Evolutionary conservation across 306 rosid genomes (phyloP).

Genomic region (Trifolium repens): DNA sequence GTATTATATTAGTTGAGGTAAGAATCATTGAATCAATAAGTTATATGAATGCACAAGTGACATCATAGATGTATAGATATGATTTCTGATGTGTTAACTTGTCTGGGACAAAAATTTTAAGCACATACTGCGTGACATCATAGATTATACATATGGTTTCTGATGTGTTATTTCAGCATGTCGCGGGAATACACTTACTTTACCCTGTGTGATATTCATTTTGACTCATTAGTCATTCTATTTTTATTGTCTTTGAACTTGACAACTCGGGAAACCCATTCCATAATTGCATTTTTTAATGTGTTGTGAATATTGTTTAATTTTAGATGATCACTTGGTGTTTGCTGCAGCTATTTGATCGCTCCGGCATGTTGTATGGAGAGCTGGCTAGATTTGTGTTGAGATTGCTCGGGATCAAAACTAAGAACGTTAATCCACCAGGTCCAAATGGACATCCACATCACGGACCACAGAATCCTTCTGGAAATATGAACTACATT

Average conservation of each 20-base stretch:
- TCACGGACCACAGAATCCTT: constrained; percentile 51
- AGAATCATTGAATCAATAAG: not conserved
- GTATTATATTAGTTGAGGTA: not conserved
- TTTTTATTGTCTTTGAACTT: constrained; percentile 3
- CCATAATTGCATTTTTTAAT: constrained; percentile 7
- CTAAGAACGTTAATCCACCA: constrained; percentile 57
- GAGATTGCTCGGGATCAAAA: constrained; percentile 75
- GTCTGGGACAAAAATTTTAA: constrained; percentile 14
- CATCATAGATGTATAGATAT: not conserved
- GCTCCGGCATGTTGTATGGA: constrained; percentile 85
- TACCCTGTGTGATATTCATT: constrained; percentile 6
- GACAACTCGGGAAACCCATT: constrained; percentile 9
- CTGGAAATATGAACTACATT: constrained; percentile 56
- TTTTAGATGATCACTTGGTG: constrained; percentile 32
- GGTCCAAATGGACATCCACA: constrained; percentile 71
- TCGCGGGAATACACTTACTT: not conserved
- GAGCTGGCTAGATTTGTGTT: constrained; percentile 91
- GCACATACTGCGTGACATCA: not conserved
- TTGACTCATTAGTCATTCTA: not conserved
- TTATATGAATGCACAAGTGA: constrained; percentile 10
- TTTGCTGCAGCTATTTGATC: constrained; percentile 77
- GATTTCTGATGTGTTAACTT: not conserved
- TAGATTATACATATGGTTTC: too few relatives aligned
- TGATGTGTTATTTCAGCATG: constrained; percentile 4
- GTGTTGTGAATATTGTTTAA: constrained; percentile 15